phyloP scores from a whole-genome alignment of 345 rosid species.

The Viola odorata region DNA sequence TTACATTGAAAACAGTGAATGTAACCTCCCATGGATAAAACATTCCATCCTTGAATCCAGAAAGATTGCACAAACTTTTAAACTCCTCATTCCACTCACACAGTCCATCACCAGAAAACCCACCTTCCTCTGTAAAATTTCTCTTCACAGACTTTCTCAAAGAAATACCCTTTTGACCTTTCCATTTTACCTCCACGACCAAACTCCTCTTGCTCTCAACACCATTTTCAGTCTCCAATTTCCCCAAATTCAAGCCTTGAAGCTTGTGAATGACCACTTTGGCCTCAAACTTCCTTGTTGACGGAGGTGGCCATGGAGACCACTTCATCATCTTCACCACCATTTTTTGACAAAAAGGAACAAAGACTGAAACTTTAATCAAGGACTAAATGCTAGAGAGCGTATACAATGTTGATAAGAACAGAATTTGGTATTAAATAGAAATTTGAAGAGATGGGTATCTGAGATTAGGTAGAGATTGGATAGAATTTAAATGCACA shows the following conservation, averaged over 20 bases:
- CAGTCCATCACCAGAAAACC: conserved; percentile 35
- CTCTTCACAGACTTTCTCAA: conserved; percentile 27
- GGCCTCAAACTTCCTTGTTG: conserved; percentile 44
- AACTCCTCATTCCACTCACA: conserved; percentile 68
- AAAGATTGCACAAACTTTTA: conserved; percentile 36
- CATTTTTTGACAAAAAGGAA: no score
- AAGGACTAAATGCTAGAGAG: no score
- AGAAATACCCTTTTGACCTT: conserved; percentile 35
- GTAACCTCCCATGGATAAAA: conserved; percentile 47
- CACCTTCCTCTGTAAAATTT: conserved; percentile 45
- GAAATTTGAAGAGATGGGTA: no score
- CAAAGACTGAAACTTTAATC: no score
- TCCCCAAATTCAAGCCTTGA: conserved; percentile 28
- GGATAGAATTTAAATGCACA: no score
- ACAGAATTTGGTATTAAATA: no score
- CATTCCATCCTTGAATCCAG: conserved; percentile 37
- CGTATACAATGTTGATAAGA: no score
- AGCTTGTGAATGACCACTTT: conserved; percentile 27
- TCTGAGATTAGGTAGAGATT: no score
- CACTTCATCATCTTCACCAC: conserved; percentile 53
- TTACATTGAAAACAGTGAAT: conserved; percentile 46
- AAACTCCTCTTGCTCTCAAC: conserved; percentile 20
- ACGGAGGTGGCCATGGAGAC: conserved; percentile 47
- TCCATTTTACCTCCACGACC: conserved; percentile 56
- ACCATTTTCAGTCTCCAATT: conserved; percentile 16